phyloP scores from a whole-genome alignment of 2,329 filamentous ascomycete genomes.

The Clonostachys solani region DNA sequence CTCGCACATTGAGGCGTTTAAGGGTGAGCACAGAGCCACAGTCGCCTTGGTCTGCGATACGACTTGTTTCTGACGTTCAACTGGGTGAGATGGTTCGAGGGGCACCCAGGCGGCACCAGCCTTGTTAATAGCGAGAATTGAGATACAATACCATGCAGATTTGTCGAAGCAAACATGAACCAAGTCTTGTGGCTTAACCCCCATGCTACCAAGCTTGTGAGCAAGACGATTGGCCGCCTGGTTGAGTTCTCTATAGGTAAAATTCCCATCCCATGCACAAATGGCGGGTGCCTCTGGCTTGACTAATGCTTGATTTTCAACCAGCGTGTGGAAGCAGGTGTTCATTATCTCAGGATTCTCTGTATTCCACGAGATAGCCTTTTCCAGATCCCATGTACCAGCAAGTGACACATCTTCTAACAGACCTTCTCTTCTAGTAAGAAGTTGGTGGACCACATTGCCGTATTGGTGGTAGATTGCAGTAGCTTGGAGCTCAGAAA shows the following conservation, averaged over 20 bases:
- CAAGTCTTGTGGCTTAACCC: background rate
- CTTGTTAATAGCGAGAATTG: conserved; percentile 3
- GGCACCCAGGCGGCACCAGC: conserved; percentile 3
- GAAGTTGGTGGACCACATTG: conserved; percentile 1
- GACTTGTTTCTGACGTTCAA: background rate
- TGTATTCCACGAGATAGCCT: background rate
- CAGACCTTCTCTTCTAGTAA: background rate
- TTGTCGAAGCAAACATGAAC: conserved; percentile 5
- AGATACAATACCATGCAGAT: conserved; percentile 1
- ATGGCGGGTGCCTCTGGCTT: background rate
- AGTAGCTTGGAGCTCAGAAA: background rate
- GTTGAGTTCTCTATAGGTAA: conserved; percentile 5
- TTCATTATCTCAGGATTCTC: background rate
- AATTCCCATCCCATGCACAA: conserved; percentile 24
- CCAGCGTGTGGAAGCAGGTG: background rate
- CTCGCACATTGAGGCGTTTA: background rate
- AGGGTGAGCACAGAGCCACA: background rate
- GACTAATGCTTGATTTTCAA: background rate
- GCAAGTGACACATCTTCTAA: background rate
- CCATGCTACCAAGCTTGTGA: background rate
- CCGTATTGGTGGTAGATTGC: conserved; percentile 2
- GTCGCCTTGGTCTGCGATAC: conserved; percentile 1
- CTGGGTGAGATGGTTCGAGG: conserved; percentile 1
- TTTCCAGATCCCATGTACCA: background rate
- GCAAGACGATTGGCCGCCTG: background rate